Base-by-base conservation (phyloP, 2,329 filamentous ascomycete species). In the Aureobasidium sp. region DNA sequence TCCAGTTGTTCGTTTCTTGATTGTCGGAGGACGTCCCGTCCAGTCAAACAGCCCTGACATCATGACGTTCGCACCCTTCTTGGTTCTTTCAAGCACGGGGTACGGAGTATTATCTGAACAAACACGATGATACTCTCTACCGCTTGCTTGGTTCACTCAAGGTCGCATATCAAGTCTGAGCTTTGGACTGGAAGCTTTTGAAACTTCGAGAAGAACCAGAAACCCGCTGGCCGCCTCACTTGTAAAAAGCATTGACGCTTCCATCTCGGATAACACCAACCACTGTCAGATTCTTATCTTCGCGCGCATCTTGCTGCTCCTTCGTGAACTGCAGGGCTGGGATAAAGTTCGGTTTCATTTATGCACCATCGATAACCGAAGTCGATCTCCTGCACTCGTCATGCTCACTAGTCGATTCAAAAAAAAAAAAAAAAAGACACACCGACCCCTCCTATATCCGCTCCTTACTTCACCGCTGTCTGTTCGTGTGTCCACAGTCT, bases 301-400 rank as follows among this genome's bases (percentile, higher is more conserved):
- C 8, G 22, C 14, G 36, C 14, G 36, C 22, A 14, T 20, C n/a
- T 17, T 34, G 47, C 2, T 34, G 29, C 14, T 29, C 25, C 14
- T 42, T 31, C 29, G 20, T 34, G 47, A 48, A 8, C 29, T 34
- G 53, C 53, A 57, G 53, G 53, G 53, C 53, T 55, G 51, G 51
- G 37, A 44, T 34, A 45, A 57, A 45, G 17, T 31, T 44, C 29
- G 7, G 39, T 57, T 57, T 45, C 53, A 44, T 45, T 57, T 44
- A 44, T 57, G 39, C 53, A 57, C 36, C 51, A 27, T 29, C 53
- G 53, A 57, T 57, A 57, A n/a, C 39, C 53, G 53, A 55, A 52
- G 39, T 17, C 53, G 39, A 57, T 57, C 53, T 22, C 27, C 37
- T 52, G 49, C 49, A 41, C 29, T 41, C 53, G 39, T 57, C 53